phyloP scores from a whole-genome alignment of 1,284 basidiomycete genomes.

The Afroboletus lepidellus region DNA sequence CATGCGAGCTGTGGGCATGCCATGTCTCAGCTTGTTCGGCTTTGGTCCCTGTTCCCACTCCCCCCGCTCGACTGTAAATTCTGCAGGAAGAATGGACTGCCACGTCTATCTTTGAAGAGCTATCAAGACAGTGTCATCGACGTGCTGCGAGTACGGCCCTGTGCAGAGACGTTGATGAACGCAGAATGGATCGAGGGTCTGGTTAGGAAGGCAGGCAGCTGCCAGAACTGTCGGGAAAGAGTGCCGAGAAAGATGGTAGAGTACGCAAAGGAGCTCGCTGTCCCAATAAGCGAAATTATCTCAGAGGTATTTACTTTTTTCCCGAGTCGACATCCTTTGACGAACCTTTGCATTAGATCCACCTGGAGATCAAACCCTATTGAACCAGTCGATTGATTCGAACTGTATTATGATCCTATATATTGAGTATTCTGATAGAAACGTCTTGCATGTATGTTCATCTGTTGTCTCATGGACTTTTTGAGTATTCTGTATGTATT shows the following conservation, averaged over 20 bases:
- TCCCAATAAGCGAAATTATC: conserved; percentile 29
- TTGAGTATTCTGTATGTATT: conserved; percentile 5
- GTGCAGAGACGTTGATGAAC: conserved; percentile 30
- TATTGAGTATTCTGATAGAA: not conserved
- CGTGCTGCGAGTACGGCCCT: conserved; percentile 29
- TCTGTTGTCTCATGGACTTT: conserved; percentile 1
- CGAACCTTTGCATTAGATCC: conserved; percentile 20
- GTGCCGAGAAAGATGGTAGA: conserved; percentile 31
- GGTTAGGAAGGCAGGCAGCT: conserved; percentile 33
- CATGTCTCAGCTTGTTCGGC: conserved; percentile 33
- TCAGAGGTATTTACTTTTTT: conserved; percentile 24
- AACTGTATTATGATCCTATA: conserved; percentile 6
- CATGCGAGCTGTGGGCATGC: conserved; percentile 44
- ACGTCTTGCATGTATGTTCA: conserved; percentile 6
- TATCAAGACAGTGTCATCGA: conserved; percentile 37
- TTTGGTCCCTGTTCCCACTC: conserved; percentile 32
- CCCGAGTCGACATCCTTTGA: not conserved
- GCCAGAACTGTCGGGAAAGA: conserved; percentile 29
- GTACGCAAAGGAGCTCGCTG: conserved; percentile 29
- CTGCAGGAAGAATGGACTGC: conserved; percentile 34
- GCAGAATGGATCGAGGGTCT: conserved; percentile 33
- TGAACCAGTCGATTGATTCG: conserved; percentile 17
- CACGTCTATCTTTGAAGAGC: conserved; percentile 31
- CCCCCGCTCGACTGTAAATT: conserved; percentile 34
- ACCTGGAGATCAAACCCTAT: conserved; percentile 32